Evolutionary conservation across 495 filamentous ascomycete species (phyloP).

Genomic region (Lophium mytilinum): DNA sequence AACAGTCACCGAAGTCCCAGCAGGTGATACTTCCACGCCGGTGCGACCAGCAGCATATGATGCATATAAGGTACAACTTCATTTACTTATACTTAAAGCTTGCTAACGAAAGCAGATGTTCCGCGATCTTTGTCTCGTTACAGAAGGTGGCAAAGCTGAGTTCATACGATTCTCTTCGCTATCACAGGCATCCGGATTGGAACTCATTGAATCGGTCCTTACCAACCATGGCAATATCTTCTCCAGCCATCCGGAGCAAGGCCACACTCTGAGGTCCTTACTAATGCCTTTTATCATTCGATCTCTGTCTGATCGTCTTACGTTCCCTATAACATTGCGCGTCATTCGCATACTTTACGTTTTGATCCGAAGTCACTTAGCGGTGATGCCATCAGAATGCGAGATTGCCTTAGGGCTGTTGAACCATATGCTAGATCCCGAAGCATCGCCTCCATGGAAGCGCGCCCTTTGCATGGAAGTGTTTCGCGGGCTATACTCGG

Average conservation of each 20-base stretch:
- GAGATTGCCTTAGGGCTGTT: constrained; percentile 78
- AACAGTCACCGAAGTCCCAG: constrained; percentile 51
- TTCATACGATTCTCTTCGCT: constrained; percentile 70
- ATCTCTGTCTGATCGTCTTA: constrained; percentile 65
- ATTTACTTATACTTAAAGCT: background rate
- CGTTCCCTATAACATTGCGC: constrained; percentile 77
- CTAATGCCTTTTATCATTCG: constrained; percentile 77
- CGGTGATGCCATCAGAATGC: constrained; percentile 66
- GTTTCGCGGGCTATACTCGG: constrained; percentile 73
- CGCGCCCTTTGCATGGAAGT: constrained; percentile 85
- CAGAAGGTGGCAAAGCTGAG: constrained; percentile 71
- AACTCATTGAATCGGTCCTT: constrained; percentile 83
- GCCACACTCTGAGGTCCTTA: constrained; percentile 65
- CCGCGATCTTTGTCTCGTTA: constrained; percentile 80
- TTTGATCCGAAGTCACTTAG: constrained; percentile 66
- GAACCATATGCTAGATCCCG: constrained; percentile 81
- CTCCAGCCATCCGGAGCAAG: constrained; percentile 67
- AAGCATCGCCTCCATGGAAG: constrained; percentile 70
- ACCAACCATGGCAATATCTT: constrained; percentile 78
- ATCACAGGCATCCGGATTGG: constrained; percentile 73
- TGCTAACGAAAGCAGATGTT: constrained; percentile 46
- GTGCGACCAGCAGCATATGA: constrained; percentile 74
- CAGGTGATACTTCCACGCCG: constrained; percentile 52
- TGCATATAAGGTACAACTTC: constrained; percentile 57
- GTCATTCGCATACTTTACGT: constrained; percentile 74